These are phyloP conservation scores for Neopestalotiopsis rosae DNA, from an alignment of 2,329 filamentous ascomycete genomes.

Conservation along the genomic window DNA sequence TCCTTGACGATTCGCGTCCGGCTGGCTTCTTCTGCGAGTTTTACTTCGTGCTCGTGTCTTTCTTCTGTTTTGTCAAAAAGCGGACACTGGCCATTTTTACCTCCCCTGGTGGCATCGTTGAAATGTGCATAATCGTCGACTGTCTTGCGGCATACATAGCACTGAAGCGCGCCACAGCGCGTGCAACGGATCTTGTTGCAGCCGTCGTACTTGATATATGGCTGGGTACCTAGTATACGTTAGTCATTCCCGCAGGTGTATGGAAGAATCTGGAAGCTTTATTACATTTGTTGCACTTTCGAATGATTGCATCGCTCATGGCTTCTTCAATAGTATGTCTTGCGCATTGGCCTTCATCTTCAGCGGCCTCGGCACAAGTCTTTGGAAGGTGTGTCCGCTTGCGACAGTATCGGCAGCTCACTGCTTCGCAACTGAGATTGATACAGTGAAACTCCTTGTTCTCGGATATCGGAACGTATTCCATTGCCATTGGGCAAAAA, in stretches of 20 bases:
- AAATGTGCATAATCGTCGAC: conserved; percentile 73
- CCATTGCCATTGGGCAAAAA: conserved; percentile 81
- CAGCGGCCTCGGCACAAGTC: conserved; percentile 70
- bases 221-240: conserved; percentile 57
- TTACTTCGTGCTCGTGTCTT: conserved; percentile 68
- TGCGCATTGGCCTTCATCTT: conserved; percentile 62
- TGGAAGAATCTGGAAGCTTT: not conserved
- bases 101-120: conserved; percentile 53
- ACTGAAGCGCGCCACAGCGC: conserved; percentile 61
- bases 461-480: conserved; percentile 69
- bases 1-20: conserved; percentile 59
- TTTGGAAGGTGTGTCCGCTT: conserved; percentile 73
- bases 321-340: conserved; percentile 80
- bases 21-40: conserved; percentile 63
- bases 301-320: conserved; percentile 80
- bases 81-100: conserved; percentile 63
- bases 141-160: conserved; percentile 75
- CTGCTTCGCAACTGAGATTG: conserved; percentile 65
- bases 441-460: conserved; percentile 78
- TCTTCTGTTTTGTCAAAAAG: conserved; percentile 68
- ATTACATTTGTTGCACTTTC: conserved; percentile 72
- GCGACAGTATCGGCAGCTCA: conserved; percentile 73
- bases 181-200: conserved; percentile 86
- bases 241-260: not conserved
- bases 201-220: conserved; percentile 78